Evolutionary conservation across 192 early-diverging fungal species (phyloP).

Genomic region (Entomortierella beljakovae): DNA sequence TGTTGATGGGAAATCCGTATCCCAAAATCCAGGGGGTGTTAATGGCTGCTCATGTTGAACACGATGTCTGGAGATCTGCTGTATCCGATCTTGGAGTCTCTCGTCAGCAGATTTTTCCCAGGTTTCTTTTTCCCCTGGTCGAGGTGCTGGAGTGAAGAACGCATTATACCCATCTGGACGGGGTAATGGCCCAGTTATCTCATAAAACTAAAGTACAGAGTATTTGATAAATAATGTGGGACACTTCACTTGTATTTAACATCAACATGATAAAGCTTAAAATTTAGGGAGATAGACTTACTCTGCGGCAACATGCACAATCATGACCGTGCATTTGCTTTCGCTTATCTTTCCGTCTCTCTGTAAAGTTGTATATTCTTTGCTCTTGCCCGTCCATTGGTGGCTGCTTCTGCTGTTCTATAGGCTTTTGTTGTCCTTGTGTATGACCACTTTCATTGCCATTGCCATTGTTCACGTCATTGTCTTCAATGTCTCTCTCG

Average conservation of each 20-base stretch:
- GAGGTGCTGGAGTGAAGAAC: slow-evolving; percentile 44
- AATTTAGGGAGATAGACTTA: slow-evolving; percentile 12
- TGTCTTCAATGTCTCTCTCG: neutral
- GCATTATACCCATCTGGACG: slow-evolving; percentile 44
- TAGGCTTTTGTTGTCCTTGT: neutral
- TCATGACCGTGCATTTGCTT: slow-evolving; percentile 48
- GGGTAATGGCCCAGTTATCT: slow-evolving; percentile 40
- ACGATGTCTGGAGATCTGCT: slow-evolving; percentile 38
- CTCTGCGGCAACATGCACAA: slow-evolving; percentile 42
- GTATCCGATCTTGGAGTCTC: slow-evolving; percentile 36
- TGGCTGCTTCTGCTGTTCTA: too few species aligned
- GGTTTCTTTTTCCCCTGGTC: slow-evolving; percentile 33
- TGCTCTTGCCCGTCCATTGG: neutral
- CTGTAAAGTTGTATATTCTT: slow-evolving; percentile 37
- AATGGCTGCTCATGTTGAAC: slow-evolving; percentile 29
- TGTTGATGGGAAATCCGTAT: slow-evolving; percentile 36
- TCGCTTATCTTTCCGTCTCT: slow-evolving; percentile 38
- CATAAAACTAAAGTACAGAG: slow-evolving; percentile 45
- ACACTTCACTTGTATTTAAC: neutral
- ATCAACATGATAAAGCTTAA: neutral
- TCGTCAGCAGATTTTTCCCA: slow-evolving; percentile 38
- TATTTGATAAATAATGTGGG: neutral
- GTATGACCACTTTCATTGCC: neutral
- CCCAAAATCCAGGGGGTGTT: slow-evolving; percentile 50
- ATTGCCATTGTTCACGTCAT: neutral